phyloP scores from a whole-genome alignment of 257 asterid species.

The Nyctanthes arbortristis region DNA sequence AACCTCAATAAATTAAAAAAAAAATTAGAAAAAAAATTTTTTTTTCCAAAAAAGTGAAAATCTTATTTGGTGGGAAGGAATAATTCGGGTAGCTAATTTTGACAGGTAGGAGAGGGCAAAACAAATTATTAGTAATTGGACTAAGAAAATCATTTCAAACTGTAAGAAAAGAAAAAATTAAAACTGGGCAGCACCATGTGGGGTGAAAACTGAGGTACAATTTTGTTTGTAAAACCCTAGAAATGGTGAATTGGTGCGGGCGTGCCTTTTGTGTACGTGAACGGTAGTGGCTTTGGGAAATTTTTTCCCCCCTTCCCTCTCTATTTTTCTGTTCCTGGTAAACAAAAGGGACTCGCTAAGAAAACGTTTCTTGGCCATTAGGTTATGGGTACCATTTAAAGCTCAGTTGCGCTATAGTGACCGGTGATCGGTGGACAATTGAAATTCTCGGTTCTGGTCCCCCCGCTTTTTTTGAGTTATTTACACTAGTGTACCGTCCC shows the following conservation, averaged over 20 bases:
- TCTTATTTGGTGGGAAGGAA: slow-evolving; percentile 6
- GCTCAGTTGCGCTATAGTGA: too few species aligned
- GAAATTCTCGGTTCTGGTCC: too few species aligned
- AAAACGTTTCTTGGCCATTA: too few species aligned
- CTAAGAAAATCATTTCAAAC: slow-evolving; percentile 13
- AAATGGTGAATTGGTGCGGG: neutral
- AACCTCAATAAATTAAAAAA: slow-evolving; percentile 11
- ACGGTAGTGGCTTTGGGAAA: slow-evolving; percentile 25
- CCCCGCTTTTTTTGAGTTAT: too few species aligned
- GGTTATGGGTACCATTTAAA: too few species aligned
- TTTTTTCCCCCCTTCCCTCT: too few species aligned
- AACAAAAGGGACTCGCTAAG: slow-evolving; percentile 3
- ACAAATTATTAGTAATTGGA: slow-evolving; percentile 9
- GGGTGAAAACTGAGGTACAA: slow-evolving; percentile 24
- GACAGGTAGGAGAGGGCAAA: slow-evolving; percentile 3
- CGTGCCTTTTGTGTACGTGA: slow-evolving; percentile 18
- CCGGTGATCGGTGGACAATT: too few species aligned
- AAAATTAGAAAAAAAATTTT: slow-evolving; percentile 27
- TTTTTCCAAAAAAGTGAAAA: neutral
- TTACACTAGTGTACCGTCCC: too few species aligned
- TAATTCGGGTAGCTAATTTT: slow-evolving; percentile 20
- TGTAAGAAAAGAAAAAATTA: slow-evolving; percentile 9
- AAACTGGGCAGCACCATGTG: neutral
- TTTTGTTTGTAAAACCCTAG: slow-evolving; percentile 39
- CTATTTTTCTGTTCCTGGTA: slow-evolving; percentile 1